Evolutionary conservation across 805 yeast species (phyloP).

Genomic region (Lipomyces sp.): DNA sequence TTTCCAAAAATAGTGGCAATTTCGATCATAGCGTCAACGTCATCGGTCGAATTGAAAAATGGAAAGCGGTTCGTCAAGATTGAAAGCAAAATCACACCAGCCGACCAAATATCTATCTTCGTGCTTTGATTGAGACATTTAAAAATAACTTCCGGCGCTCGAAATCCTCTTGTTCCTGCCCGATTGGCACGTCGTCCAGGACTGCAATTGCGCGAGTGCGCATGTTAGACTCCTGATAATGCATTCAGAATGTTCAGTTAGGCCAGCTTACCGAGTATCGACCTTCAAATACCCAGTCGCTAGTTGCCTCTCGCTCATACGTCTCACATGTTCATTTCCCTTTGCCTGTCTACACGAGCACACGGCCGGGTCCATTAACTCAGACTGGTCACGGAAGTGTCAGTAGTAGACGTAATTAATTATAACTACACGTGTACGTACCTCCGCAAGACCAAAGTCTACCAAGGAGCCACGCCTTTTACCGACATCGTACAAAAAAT

Average conservation of each 20-base stretch:
- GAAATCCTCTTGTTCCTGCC: conserved; percentile 93
- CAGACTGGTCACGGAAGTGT: too few relatives aligned
- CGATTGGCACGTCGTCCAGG: conserved; percentile 91
- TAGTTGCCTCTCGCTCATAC: conserved; percentile 34
- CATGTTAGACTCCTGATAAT: not conserved
- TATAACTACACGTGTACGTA: conserved; percentile 20
- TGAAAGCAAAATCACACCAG: conserved; percentile 81
- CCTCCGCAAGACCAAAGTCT: conserved; percentile 89
- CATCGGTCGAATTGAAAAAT: conserved; percentile 90
- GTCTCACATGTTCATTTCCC: conserved; percentile 32
- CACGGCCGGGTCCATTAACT: conserved; percentile 19
- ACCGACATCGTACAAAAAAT: conserved; percentile 65
- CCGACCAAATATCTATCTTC: conserved; percentile 88
- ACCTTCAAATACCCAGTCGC: conserved; percentile 77
- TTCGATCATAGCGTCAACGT: conserved; percentile 85
- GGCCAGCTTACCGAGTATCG: conserved; percentile 54
- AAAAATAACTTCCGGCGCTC: conserved; percentile 90
- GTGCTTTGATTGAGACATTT: conserved; percentile 81
- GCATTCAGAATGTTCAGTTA: not conserved
- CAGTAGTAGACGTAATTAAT: too few relatives aligned
- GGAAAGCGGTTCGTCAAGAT: conserved; percentile 80
- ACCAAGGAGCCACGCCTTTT: conserved; percentile 75
- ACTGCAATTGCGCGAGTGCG: conserved; percentile 1
- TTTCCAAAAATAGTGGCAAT: conserved; percentile 77
- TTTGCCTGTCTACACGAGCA: conserved; percentile 26